Base-by-base conservation (phyloP, 2,329 filamentous ascomycete genomes). In the Pseudogymnoascus sp. region DNA sequence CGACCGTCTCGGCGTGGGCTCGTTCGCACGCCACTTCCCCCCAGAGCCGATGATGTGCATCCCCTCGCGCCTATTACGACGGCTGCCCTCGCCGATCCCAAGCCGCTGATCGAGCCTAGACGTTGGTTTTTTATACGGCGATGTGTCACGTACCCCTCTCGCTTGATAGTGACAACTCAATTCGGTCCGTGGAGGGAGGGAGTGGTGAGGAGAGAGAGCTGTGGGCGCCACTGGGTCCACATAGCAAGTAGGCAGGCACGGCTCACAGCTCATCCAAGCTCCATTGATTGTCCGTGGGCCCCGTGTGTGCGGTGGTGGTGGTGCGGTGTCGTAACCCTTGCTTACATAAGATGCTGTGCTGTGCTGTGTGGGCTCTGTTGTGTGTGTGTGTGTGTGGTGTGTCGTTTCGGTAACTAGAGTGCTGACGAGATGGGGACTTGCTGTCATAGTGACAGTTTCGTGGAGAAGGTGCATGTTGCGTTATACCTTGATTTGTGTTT, bases 401-500 rank as follows among this genome's bases (percentile, higher is more conserved):
- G 25, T n/a, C n/a, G 25, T 14, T 56, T 56, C 50, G 50, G 28
- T 56, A 56, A 56, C 50, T 56, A 56, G 50, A 56, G 50, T 56
- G 28, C 50, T 56, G 50, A 56, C 46, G n/a, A 16, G 46, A 18
- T 28, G 46, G 46, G 46, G 25, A 18, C 8, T 31, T 56, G 28
- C 28, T 56, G 50, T 56, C 50, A 56, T 56, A 34, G 50, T 34
- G 50, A 56, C 50, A 56, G 50, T 56, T 56, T 56, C 5, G 10
- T 56, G 28, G 50, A 56, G 50, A 56, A 18, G 42, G 7, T 53
- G 44, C 14, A 50, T 50, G n/a, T 28, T 50, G 23, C 6, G 44
- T 50, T n/a, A n/a, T 2, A 23, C 12, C 18, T 23, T 50, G 23
- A 50, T 50, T 50, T 50, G 44, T 28, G 14, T 50, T 50, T 23